Conservation (phyloP, 2,329 filamentous ascomycete genomes). For the Fusarium sp. region DNA sequence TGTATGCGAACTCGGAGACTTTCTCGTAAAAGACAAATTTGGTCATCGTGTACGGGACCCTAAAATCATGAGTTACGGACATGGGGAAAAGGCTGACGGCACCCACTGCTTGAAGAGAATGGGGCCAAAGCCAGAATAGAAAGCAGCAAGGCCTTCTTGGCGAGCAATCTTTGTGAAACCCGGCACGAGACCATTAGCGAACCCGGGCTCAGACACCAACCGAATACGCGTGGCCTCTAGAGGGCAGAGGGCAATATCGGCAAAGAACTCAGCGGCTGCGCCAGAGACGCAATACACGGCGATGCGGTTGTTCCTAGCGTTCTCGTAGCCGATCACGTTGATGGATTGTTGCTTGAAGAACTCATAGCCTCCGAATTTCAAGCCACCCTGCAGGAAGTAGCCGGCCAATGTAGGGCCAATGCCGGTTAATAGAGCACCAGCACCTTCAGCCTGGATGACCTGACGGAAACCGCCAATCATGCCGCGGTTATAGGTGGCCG, state of each 20-base stretch:
- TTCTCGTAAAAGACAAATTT: background rate
- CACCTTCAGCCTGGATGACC: slow-evolving; percentile 85
- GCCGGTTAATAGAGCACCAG: slow-evolving; percentile 61
- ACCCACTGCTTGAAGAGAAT: background rate
- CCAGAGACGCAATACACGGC: slow-evolving; percentile 81
- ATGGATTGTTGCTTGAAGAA: slow-evolving; percentile 95
- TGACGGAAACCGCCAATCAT: slow-evolving; percentile 88
- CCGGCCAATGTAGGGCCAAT: background rate
- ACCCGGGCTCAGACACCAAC: background rate
- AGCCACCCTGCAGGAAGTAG: slow-evolving; percentile 61
- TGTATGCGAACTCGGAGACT: background rate
- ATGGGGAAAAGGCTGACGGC: too few relatives aligned
- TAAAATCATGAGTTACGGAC: background rate
- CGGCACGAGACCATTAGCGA: background rate
- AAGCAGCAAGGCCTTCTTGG: background rate
- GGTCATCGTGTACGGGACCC: background rate
- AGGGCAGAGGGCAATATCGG: background rate
- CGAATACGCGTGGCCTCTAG: background rate
- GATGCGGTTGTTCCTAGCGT: slow-evolving; percentile 80
- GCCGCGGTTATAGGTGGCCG: slow-evolving; percentile 86
- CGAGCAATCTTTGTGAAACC: background rate
- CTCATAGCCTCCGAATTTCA: slow-evolving; percentile 95
- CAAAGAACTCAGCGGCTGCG: slow-evolving; percentile 51
- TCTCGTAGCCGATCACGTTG: slow-evolving; percentile 81
- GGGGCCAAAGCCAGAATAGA: background rate